These are phyloP conservation scores for Neckera pumila DNA, from an alignment of 225 moss, liverwort and hornwort species.

Conservation along the genomic window DNA sequence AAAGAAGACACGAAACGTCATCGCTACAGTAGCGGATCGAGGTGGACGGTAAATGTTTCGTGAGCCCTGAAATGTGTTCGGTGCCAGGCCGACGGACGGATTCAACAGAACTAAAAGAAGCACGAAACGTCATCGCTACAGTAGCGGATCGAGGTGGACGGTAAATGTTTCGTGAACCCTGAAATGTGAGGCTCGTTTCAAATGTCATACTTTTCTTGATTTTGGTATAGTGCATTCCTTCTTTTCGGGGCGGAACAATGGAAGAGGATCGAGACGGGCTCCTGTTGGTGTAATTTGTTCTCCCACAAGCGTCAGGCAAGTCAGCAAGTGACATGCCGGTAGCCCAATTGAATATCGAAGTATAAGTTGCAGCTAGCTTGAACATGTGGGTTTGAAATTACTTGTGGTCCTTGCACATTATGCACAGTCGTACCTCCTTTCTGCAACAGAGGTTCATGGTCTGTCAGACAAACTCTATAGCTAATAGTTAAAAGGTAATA, in stretches of 20 bases:
- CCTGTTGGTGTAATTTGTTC: background rate
- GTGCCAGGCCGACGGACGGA: background rate
- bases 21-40: background rate
- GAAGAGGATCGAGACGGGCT: background rate
- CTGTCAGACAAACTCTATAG: background rate
- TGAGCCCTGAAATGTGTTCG: background rate
- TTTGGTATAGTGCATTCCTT: background rate
- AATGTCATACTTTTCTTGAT: background rate
- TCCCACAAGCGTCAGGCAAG: background rate
- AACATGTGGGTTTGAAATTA: background rate
- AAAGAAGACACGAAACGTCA: background rate
- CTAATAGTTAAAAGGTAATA: background rate
- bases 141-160: background rate
- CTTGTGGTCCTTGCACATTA: background rate
- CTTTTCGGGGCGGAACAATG: background rate
- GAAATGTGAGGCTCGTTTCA: background rate
- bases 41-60: background rate
- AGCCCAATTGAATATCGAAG: background rate
- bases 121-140: background rate
- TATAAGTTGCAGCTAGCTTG: background rate
- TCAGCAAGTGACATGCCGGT: background rate
- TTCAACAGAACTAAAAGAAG: background rate
- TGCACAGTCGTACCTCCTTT: background rate
- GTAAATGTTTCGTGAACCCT: background rate
- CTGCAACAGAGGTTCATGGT: background rate